Base-by-base conservation (phyloP, 1,284 basidiomycete genomes). In the Ustilago bromivora region DNA sequence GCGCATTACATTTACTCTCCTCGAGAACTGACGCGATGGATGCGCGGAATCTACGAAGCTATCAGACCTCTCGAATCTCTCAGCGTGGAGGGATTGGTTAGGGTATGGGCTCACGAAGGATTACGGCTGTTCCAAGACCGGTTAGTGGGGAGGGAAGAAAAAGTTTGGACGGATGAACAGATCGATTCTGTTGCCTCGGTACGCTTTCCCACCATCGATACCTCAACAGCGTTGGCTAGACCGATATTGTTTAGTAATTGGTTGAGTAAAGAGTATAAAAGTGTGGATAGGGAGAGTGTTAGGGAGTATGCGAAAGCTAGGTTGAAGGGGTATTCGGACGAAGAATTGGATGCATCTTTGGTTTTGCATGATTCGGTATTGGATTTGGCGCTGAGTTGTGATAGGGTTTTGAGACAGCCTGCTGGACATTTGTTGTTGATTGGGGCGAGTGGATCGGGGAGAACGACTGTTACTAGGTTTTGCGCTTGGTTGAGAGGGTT, bases 401-500 rank as follows among this genome's bases (percentile, higher is more conserved):
- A 99, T 87, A 93, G 97, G 82, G 97, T 99, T n/a, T 96, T 99
- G 91, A 91, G 96, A 28, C 97, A 99, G 87, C 90, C 97, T 5
- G 96, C 98, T 86, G 97, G 97, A 0, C 97, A 99, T 88, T 86
- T 99, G 51, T 89, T 99, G 23, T 89, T 99, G 55, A 99, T 99
- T 81, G 97, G 97, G 87, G 95, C 99, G 74, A 96, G 94, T 79
- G 97, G 97, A 52, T 95, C 94, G 85, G 98, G 98, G 73, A 97
- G 99, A 93, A 99, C 97, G 1, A 99, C 96, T 0, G 88, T 99
- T 1, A 97, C 97, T 35, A 92, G 98, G 62, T 99, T 99, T 86
- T 97, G 99, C 49, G 97, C 97, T 0, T 99, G 97, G 97, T 95
- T 99, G 92, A 98, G 99, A 81, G 97, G 97, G 51, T 89, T 99